Evolutionary conservation across 495 filamentous ascomycete species (phyloP).

Genomic region (Daldinia loculata): DNA sequence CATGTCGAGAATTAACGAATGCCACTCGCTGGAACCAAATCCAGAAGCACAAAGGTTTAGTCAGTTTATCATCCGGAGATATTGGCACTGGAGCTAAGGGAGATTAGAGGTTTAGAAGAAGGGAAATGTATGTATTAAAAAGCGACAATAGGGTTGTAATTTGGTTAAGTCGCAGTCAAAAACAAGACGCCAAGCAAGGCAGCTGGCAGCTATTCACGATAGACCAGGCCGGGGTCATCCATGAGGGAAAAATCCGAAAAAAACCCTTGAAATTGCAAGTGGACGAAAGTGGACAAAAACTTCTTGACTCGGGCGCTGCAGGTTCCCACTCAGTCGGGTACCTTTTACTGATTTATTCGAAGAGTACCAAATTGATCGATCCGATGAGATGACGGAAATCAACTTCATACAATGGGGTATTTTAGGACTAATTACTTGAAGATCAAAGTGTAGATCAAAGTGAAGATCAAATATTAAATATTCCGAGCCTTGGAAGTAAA

Average conservation of each 20-base stretch:
- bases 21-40: constrained; percentile 35
- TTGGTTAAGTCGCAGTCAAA: constrained; percentile 27
- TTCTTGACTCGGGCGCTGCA: constrained; percentile 38
- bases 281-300: constrained; percentile 33
- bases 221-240: constrained; percentile 37
- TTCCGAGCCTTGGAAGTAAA: constrained; percentile 1
- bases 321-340: constrained; percentile 35
- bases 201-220: constrained; percentile 43
- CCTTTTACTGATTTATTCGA: constrained; percentile 13
- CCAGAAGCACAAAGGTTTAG: constrained; percentile 22
- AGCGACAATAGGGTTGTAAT: constrained; percentile 21
- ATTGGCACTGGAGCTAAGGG: background rate
- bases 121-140: constrained; percentile 7
- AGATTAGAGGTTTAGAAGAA: constrained; percentile 6
- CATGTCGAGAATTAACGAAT: constrained; percentile 41
- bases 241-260: constrained; percentile 26
- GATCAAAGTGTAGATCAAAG: background rate
- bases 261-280: constrained; percentile 18
- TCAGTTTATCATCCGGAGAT: constrained; percentile 30
- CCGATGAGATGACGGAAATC: constrained; percentile 9
- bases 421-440: background rate
- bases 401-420: constrained; percentile 9
- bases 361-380: constrained; percentile 15
- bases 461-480: constrained; percentile 5
- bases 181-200: constrained; percentile 35